phyloP scores from a whole-genome alignment of 2,329 filamentous ascomycete species.

The Helminthosporium solani region DNA sequence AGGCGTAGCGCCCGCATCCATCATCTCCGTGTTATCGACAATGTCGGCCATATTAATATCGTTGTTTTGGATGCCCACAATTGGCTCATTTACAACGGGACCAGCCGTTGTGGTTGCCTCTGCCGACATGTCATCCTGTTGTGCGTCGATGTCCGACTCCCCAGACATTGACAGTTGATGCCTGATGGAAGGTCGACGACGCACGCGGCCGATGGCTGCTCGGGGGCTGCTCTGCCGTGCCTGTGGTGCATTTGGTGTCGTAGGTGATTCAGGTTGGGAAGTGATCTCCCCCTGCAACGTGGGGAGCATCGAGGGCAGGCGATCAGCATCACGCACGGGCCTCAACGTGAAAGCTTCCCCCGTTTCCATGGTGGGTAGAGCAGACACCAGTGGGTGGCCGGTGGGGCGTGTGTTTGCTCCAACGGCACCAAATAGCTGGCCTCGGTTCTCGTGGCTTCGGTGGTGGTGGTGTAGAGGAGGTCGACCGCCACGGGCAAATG shows the following conservation, averaged over 20 bases:
- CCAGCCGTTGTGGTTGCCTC: conserved; percentile 75
- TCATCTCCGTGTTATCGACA: conserved; percentile 76
- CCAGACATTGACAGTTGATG: conserved; percentile 86
- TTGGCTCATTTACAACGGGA: conserved; percentile 66
- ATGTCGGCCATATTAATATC: conserved; percentile 86
- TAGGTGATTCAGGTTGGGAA: conserved; percentile 78
- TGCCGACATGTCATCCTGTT: conserved; percentile 78
- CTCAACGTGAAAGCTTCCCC: conserved; percentile 72
- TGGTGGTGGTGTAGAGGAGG: conserved; percentile 53
- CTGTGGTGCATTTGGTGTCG: conserved; percentile 45
- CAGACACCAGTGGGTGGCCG: conserved; percentile 67
- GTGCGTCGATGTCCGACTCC: conserved; percentile 77
- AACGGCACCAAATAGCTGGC: conserved; percentile 31
- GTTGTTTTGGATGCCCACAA: conserved; percentile 75
- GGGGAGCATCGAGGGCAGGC: conserved; percentile 82
- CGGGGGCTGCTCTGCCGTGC: conserved; percentile 41
- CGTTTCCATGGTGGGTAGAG: conserved; percentile 66
- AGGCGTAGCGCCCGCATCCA: conserved; percentile 67
- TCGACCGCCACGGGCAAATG: conserved; percentile 59
- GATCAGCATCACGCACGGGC: conserved; percentile 81
- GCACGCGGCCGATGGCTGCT: conserved; percentile 53
- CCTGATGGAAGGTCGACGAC: conserved; percentile 79
- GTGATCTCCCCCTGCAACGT: conserved; percentile 64
- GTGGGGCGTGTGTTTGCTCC: conserved; percentile 45
- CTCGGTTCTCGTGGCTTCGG: conserved; percentile 51